Base-by-base conservation (phyloP, 1,284 basidiomycete species). In the Cutaneotrichosporon sp. region DNA sequence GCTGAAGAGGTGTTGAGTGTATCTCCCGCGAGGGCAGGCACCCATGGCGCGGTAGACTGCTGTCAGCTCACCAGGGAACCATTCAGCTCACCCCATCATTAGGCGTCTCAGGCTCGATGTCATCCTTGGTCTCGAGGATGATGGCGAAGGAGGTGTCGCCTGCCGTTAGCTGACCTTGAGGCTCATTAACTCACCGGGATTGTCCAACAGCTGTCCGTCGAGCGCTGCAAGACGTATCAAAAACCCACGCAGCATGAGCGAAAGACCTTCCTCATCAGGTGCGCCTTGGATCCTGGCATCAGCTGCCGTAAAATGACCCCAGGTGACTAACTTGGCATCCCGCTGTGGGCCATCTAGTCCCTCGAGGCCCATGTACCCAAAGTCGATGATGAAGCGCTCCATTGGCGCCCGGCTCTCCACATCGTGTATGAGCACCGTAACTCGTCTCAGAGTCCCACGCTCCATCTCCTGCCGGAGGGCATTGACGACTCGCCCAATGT, bases 131-230 rank as follows among this genome's bases (percentile, higher is more conserved):
- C 74, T 97, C 92, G 26, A 96, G 80, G 8, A 95, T 78, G 47
- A 96, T 86, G 0, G 89, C 88, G 70, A 96, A 97, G 0, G 91
- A 89, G 30, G 87, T 81, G 65, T 92, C 89, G 61, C 87, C 89
- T 88, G 71, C n/a, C n/a, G 47, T 60, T 60, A 56, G 56, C 49
- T 34, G n/a, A 10, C n/a, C 22, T 51, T 30, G 31, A 31, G 18
- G 9, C 22, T 38, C 18, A 8, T 8, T 13, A 26, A 21, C 71
- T 50, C 63, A 74, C 78, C 75, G 77, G 86, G 85, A 68, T 89
- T 82, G 60, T 86, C 84, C 30, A 86, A 85, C 11, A 97, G 82
- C 70, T 90, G 88, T 5, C 88, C 84, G 71, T 95, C 91, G 26
- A 93, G 84, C 82, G 91, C 88, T 65, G 83, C 87, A 40, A 97